These are phyloP conservation scores for Ustanciosporium gigantosporum DNA, from an alignment of 1,284 basidiomycete species.

Conservation along the genomic window DNA sequence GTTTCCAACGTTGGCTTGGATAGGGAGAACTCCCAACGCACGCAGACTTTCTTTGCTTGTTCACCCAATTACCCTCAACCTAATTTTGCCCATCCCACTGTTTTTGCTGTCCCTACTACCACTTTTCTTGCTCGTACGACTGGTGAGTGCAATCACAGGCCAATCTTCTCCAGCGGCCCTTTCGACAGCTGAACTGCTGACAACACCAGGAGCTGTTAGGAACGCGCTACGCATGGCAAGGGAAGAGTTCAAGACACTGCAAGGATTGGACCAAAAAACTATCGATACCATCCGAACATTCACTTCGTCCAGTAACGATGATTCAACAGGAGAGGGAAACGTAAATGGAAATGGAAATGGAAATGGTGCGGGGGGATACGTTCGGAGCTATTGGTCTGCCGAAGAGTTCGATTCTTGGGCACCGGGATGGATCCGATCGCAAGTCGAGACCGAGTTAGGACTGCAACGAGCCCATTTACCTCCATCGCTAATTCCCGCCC, in stretches of 20 bases:
- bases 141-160: constrained; percentile 20
- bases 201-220: constrained; percentile 24
- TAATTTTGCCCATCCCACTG: constrained; percentile 26
- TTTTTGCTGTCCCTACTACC: constrained; percentile 40
- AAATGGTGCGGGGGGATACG: not conserved
- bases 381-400: constrained; percentile 13
- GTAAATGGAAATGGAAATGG: too few species aligned
- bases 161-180: constrained; percentile 15
- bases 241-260: constrained; percentile 40
- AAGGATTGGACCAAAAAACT: constrained; percentile 6
- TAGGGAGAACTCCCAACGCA: constrained; percentile 44
- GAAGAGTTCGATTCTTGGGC: constrained; percentile 34
- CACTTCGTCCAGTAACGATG: constrained; percentile 1
- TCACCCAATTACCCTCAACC: constrained; percentile 4
- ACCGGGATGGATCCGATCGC: constrained; percentile 33
- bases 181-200: constrained; percentile 37
- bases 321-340: too few species aligned
- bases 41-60: constrained; percentile 12
- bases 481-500: not conserved
- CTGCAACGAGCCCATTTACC: constrained; percentile 22
- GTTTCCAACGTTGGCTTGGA: constrained; percentile 47
- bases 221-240: constrained; percentile 43
- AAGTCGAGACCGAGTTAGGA: constrained; percentile 16
- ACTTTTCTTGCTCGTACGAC: constrained; percentile 15
- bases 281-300: constrained; percentile 10